phyloP scores from a whole-genome alignment of 208 protist species.

The Vickermania spadyakhi region DNA sequence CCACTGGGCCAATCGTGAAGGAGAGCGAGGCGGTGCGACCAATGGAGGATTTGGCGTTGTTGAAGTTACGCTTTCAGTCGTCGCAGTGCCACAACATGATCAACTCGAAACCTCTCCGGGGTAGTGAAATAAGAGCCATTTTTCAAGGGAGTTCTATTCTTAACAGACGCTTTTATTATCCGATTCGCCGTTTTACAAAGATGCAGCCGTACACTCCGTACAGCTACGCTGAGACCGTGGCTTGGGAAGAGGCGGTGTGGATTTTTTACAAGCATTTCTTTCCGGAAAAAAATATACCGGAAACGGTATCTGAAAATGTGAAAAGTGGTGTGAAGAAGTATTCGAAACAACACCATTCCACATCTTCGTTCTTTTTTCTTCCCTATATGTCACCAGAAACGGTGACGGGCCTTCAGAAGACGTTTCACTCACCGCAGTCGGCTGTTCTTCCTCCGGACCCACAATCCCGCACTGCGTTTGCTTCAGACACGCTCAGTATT shows the following conservation, averaged over 20 bases:
- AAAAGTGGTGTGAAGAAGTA: background rate
- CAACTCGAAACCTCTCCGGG: background rate
- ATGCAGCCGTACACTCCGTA: constrained; percentile 21
- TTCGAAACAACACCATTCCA: background rate
- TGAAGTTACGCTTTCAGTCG: constrained; percentile 18
- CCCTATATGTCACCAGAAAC: background rate
- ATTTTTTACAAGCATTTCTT: constrained; percentile 3
- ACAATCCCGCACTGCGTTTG: background rate
- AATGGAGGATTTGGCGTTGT: constrained; percentile 31
- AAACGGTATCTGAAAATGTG: too few species aligned
- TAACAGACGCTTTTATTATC: constrained; percentile 48
- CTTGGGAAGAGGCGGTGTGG: constrained; percentile 42
- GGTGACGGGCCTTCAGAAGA: background rate
- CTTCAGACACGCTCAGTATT: constrained; percentile 31
- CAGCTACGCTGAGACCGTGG: constrained; percentile 13
- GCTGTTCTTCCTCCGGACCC: background rate
- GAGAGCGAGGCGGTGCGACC: constrained; percentile 6
- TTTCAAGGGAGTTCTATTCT: constrained; percentile 19
- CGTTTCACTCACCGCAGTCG: background rate
- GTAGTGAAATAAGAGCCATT: too few species aligned
- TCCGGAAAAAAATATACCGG: too few species aligned
- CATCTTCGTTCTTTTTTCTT: background rate
- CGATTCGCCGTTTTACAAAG: constrained; percentile 29
- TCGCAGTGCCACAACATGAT: background rate
- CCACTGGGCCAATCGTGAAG: background rate